Conservation (phyloP, 257 asterid genomes). For the Solanum lycopersicoides region DNA sequence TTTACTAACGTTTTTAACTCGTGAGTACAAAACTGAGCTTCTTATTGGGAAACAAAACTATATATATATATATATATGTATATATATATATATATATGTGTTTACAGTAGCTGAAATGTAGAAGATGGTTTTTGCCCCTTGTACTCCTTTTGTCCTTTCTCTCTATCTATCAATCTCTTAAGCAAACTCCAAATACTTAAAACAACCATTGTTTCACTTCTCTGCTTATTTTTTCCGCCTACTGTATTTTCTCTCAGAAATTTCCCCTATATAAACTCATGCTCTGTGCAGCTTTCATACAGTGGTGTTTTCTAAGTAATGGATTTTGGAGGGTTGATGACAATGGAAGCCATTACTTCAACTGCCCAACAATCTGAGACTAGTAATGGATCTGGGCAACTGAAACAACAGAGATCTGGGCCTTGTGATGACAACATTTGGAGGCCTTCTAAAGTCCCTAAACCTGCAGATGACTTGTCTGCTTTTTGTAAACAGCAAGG, state of each 20-base stretch:
- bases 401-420: slow-evolving; percentile 18
- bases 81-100: slow-evolving; percentile 9
- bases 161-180: background rate
- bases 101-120: slow-evolving; percentile 5
- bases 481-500: slow-evolving; percentile 1
- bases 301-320: background rate
- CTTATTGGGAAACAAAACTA: slow-evolving; percentile 13
- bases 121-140: slow-evolving; percentile 3
- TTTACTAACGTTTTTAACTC: too few species aligned
- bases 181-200: background rate
- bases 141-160: slow-evolving; percentile 1
- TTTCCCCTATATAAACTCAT: background rate
- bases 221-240: background rate
- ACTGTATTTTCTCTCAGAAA: background rate
- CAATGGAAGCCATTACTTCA: background rate
- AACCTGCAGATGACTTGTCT: slow-evolving; percentile 5
- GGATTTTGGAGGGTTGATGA: slow-evolving; percentile 17
- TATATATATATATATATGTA: slow-evolving; percentile 15
- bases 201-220: background rate
- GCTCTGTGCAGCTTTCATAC: slow-evolving; percentile 1
- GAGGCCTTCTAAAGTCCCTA: slow-evolving; percentile 8
- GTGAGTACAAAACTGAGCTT: background rate
- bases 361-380: background rate
- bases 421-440: slow-evolving; percentile 2
- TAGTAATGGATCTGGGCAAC: slow-evolving; percentile 17